A percentile compares a stretch with the other conserved stretches of the same genome.
These are phyloP conservation scores for Sporormia fimetaria DNA, from an alignment of 495 filamentous ascomycete genomes.

Conservation along the genomic window DNA sequence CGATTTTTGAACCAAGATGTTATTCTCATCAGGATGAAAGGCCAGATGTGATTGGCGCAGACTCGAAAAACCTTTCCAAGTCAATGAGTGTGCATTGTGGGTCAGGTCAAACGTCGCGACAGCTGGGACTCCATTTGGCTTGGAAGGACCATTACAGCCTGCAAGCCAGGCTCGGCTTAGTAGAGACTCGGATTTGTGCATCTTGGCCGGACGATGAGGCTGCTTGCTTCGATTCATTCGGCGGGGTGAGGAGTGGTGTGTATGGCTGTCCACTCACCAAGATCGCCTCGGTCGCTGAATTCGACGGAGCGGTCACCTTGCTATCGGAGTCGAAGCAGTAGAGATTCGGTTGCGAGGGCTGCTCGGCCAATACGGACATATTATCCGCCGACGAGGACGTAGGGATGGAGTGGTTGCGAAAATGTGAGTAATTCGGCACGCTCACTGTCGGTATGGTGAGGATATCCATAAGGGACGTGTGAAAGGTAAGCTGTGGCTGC, in stretches of 20 bases:
- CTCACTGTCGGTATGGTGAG: conserved; percentile 7
- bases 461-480: conserved; percentile 7
- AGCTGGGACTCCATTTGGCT: too few relatives aligned
- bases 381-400: conserved; percentile 12
- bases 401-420: conserved; percentile 16
- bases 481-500: conserved; percentile 9
- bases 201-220: too few relatives aligned
- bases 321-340: conserved; percentile 17
- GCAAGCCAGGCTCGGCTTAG: too few relatives aligned
- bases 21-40: too few relatives aligned
- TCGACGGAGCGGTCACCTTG: conserved; percentile 6
- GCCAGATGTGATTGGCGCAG: too few relatives aligned
- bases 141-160: too few relatives aligned
- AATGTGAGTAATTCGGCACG: conserved; percentile 13
- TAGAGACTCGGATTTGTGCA: too few relatives aligned
- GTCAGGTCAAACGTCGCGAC: too few relatives aligned
- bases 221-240: too few relatives aligned
- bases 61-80: too few relatives aligned
- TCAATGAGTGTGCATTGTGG: too few relatives aligned
- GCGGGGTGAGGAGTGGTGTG: conserved; percentile 17
- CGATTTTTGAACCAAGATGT: too few relatives aligned
- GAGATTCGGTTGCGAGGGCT: conserved; percentile 16
- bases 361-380: conserved; percentile 1
- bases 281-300: conserved; percentile 7
- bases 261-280: conserved; percentile 24